Evolutionary conservation across 2,329 filamentous ascomycete species (phyloP).

Genomic region (Phaeosphaeria sp.): DNA sequence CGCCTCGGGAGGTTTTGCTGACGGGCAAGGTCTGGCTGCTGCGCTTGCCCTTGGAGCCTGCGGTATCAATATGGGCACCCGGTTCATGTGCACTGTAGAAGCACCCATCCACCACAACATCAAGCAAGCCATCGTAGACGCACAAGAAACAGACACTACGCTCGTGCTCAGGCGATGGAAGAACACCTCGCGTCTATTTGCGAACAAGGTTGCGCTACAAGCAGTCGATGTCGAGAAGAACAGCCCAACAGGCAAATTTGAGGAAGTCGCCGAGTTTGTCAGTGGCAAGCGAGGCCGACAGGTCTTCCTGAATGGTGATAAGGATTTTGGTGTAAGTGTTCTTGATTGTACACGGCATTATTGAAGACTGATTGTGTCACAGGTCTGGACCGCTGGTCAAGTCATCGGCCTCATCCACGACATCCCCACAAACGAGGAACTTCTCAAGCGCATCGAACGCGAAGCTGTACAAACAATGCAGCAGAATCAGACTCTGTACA

Average conservation of each 20-base stretch:
- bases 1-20: slow-evolving; percentile 92
- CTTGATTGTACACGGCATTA: not conserved
- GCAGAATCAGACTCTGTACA: slow-evolving; percentile 47
- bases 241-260: slow-evolving; percentile 84
- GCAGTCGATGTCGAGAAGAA: slow-evolving; percentile 83
- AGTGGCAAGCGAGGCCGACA: slow-evolving; percentile 89
- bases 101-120: slow-evolving; percentile 91
- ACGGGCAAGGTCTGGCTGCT: slow-evolving; percentile 90
- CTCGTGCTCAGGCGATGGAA: slow-evolving; percentile 88
- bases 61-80: slow-evolving; percentile 97
- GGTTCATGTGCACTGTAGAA: slow-evolving; percentile 96
- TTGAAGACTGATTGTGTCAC: slow-evolving; percentile 12
- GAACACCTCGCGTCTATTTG: slow-evolving; percentile 88
- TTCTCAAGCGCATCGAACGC: slow-evolving; percentile 54
- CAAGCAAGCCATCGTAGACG: slow-evolving; percentile 89
- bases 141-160: slow-evolving; percentile 89
- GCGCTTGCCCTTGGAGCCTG: slow-evolving; percentile 88
- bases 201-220: slow-evolving; percentile 84
- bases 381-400: slow-evolving; percentile 97
- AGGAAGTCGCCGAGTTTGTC: slow-evolving; percentile 84
- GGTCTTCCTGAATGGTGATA: slow-evolving; percentile 91
- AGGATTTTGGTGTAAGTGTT: slow-evolving; percentile 71
- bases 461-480: slow-evolving; percentile 53
- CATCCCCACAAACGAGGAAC: slow-evolving; percentile 56
- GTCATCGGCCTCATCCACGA: slow-evolving; percentile 73